Evolutionary conservation across 805 yeast species (phyloP).

Genomic region (Pichia membranifaciens): DNA sequence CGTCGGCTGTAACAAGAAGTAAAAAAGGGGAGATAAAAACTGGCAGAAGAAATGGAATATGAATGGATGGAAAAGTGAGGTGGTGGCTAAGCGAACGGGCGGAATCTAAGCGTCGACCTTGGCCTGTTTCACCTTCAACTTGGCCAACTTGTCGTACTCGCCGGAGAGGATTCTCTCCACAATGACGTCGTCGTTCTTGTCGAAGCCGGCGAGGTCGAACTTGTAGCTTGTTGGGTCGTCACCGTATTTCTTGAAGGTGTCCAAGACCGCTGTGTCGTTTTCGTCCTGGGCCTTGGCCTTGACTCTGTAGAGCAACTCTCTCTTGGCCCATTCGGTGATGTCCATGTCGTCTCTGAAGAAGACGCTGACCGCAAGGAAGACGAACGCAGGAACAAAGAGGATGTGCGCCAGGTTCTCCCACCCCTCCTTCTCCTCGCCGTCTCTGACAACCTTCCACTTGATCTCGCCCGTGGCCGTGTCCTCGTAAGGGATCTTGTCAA

Average conservation of each 20-base stretch:
- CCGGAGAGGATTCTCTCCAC: slow-evolving; percentile 79
- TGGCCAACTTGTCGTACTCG: slow-evolving; percentile 69
- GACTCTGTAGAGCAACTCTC: slow-evolving; percentile 72
- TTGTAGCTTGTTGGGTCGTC: slow-evolving; percentile 37
- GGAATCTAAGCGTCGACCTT: slow-evolving; percentile 5
- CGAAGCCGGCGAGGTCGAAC: slow-evolving; percentile 50
- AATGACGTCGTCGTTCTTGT: slow-evolving; percentile 67
- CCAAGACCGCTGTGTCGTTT: slow-evolving; percentile 48
- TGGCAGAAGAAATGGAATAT: background rate
- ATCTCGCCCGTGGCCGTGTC: slow-evolving; percentile 74
- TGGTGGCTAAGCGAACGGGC: background rate
- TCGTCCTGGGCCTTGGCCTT: slow-evolving; percentile 59
- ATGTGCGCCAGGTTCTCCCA: slow-evolving; percentile 77
- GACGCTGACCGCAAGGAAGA: slow-evolving; percentile 47
- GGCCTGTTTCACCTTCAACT: slow-evolving; percentile 43
- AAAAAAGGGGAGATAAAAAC: no score
- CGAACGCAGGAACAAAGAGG: slow-evolving; percentile 65
- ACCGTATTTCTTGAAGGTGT: slow-evolving; percentile 32
- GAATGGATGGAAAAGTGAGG: background rate
- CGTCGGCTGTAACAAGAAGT: no score
- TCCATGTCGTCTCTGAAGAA: slow-evolving; percentile 46
- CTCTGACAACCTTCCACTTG: slow-evolving; percentile 73
- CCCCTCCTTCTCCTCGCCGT: slow-evolving; percentile 66
- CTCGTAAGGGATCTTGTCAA: slow-evolving; percentile 80
- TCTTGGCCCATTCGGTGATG: slow-evolving; percentile 72